Percentiles rank a stretch among this genome's conserved stretches.
phyloP scores from a whole-genome alignment of 768 basidiomycete genomes.

The Boletus subcaerulescens region DNA sequence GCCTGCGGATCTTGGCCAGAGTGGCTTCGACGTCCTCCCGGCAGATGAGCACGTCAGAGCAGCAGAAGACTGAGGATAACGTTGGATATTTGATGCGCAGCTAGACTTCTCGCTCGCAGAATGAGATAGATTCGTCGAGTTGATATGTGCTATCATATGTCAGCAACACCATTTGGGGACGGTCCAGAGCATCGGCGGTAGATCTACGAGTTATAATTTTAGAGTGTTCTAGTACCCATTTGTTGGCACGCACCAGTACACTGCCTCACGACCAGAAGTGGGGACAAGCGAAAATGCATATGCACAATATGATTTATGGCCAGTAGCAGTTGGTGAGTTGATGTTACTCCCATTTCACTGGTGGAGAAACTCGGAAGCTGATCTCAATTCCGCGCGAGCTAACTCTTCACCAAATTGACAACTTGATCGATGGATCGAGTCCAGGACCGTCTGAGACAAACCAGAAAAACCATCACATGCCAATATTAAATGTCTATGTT shows the following conservation, averaged over 20 bases:
- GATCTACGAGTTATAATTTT: slow-evolving; percentile 3
- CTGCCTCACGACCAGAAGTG: slow-evolving; percentile 5
- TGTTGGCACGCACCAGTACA: neutral
- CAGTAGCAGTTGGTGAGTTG: neutral
- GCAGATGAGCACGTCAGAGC: slow-evolving; percentile 35
- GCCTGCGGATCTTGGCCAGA: slow-evolving; percentile 77
- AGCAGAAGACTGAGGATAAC: slow-evolving; percentile 9
- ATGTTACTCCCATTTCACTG: neutral
- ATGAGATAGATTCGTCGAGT: neutral
- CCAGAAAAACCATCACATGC: too few relatives aligned
- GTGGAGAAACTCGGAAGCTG: slow-evolving; percentile 12
- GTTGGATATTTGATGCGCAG: neutral
- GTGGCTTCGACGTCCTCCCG: slow-evolving; percentile 82
- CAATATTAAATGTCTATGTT: too few relatives aligned
- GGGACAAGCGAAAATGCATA: slow-evolving; percentile 3
- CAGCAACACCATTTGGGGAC: slow-evolving; percentile 1
- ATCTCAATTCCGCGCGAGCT: neutral
- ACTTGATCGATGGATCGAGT: neutral
- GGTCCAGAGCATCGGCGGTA: neutral
- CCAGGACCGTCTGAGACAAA: too few relatives aligned
- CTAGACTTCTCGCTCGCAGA: neutral
- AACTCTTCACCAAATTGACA: too few relatives aligned
- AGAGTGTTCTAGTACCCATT: neutral
- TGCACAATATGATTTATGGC: neutral
- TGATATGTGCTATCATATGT: neutral